Base-by-base conservation (phyloP, 83 land plant genomes). In the Picea mariana region DNA sequence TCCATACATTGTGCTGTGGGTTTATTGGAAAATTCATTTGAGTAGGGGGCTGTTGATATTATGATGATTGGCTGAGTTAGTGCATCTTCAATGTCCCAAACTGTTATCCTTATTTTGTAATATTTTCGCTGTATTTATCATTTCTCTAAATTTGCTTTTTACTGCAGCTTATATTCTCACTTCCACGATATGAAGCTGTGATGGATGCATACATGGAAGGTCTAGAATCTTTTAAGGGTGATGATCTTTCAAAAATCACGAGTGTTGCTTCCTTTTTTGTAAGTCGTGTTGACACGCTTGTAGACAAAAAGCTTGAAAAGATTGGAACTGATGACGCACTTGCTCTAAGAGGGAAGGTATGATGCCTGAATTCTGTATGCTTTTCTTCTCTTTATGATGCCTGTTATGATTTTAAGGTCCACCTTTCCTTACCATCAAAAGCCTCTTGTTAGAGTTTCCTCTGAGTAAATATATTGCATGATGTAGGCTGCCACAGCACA, bases 311-410 rank as follows among this genome's bases (percentile, higher is more conserved):
- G 90, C 94, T 97, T 47, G 96, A 97, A 80, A 83, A 82, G 90
- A 94, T 95, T 81, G 99, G 97, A 79, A 95, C 97, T 0, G 95
- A 95, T 49, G 98, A 94, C 83, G 97, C 98, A 27, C 92, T 97
- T 9, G 86, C 88, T 67, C 94, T 97, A 44, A 87, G 98, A 38
- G 99, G 99, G 77, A 97, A 97, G 98, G 99, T 95, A 82, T 82
- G 40, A 38, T 38, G 40, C 40, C 40, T 38, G 40, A 38, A 38
- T 38, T 1, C 13, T 34, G 13, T 15, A 68, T 12, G 15, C 21
- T 67, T 49, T 11, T 13, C 79, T 24, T 67, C 27, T 75, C 49
- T 20, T 34, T 60, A 77, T 12, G 52, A 47, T 44, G 49, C 49
- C 49, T 44, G 49, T 44, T 6, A 44, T 44, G 49, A 44, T 44